Conservation (phyloP, 2,329 filamentous ascomycete genomes). For the Sporothrix protearum region DNA sequence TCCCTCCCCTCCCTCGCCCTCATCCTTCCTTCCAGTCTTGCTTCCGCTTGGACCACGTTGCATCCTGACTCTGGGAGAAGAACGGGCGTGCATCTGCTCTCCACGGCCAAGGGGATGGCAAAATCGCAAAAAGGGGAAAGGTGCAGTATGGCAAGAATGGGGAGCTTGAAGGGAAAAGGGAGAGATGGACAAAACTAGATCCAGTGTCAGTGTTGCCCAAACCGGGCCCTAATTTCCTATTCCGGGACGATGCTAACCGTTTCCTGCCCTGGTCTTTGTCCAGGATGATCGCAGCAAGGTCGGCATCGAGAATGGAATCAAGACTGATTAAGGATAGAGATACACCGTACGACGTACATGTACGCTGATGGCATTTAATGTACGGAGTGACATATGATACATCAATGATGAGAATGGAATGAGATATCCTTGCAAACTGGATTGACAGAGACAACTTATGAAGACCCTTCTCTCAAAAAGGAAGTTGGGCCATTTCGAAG, state of each 20-base stretch:
- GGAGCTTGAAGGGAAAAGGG: not conserved
- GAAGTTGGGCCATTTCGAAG: not conserved
- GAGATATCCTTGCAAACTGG: not conserved
- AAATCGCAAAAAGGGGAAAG: not conserved
- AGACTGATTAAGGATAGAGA: not conserved
- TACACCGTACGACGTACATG: too few species aligned
- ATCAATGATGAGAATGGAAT: not conserved
- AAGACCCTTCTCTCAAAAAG: not conserved
- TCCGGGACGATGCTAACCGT: constrained; percentile 8
- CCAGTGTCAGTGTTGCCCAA: not conserved
- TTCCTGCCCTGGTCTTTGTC: not conserved
- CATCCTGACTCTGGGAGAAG: not conserved
- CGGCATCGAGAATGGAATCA: not conserved
- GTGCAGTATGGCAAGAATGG: not conserved
- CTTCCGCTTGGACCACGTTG: not conserved
- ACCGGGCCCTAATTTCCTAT: constrained; percentile 16
- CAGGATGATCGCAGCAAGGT: not conserved
- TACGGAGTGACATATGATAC: too few species aligned
- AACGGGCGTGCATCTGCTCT: not conserved
- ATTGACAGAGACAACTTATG: too few species aligned
- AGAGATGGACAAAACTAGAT: not conserved
- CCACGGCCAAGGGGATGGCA: not conserved
- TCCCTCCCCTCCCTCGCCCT: not conserved
- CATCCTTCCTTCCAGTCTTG: not conserved
- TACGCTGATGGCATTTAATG: not conserved